Evolutionary conservation across 202 grass and related monocot genomes (phyloP), one percentile per base, ranked within the genome.

Genomic region (Sporobolus alterniflorus): DNA sequence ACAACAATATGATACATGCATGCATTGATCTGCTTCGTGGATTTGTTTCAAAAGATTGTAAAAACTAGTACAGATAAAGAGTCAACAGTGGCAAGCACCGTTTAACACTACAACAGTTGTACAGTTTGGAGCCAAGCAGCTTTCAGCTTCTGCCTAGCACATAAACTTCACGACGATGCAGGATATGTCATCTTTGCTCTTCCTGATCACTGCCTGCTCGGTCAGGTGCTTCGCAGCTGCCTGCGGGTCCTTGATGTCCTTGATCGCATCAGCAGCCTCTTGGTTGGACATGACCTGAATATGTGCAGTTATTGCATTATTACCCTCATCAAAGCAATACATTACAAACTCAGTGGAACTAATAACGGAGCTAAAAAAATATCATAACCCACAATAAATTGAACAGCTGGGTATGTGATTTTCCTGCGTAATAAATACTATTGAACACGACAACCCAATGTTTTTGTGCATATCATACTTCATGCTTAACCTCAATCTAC

Each of bases 161-260:
- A 61, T 57, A 56, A 97, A 94, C 7, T 85, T 94, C 0, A 97
- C 88, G 2, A 97, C 89, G 7, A 97, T 87, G 64, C 88, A 89
- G 54, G 94, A 97, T 48, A 97, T 97, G 72, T 97, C 94, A 60
- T 97, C 94, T 71, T 92, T 92, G 88, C 94, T 97, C 82, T 76
- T 92, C 73, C 84, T 82, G 66, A 50, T 60, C 60, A 97, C 72
- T 10, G 94, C 94, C 73, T 80, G 87, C 43, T 97, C 94, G 2
- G 94, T 86, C 50, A 94, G 85, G 83, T 87, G 87, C 80, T 92
- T 92, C 7, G 89, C 94, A 46, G 92, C 94, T 79, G 89, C 61
- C 86, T 86, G 89, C 0, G 89, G 66, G 59, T 97, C 94, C 85
- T 90, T 97, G 30, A 89, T 85, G 71, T 97, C 94, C 75, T 89